Base-by-base conservation (phyloP, 352 stramenopile genomes). In the Phytophthora pinifolia region DNA sequence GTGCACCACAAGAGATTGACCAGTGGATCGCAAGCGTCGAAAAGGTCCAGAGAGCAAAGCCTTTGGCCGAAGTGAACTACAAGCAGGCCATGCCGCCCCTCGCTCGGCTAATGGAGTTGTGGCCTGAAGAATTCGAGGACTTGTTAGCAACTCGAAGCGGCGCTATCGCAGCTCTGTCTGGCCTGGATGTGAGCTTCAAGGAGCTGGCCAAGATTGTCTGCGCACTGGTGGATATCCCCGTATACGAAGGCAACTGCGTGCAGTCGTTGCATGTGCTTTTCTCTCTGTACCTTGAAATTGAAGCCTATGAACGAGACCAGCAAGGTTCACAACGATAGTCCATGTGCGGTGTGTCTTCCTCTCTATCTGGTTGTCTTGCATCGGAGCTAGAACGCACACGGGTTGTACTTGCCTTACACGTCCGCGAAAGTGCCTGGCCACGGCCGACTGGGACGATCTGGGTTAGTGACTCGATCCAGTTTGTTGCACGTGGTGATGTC, bases 241-340 rank as follows among this genome's bases (percentile, higher is more conserved):
- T 98, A 18, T 86, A 96, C 64, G 59, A 75, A 46, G 64, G 62
- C 1, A 73, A 80, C n/a, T 62, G 89, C 20, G 59, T 97, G 45
- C 79, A 98, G 57, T 94, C 83, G 33, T 72, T 98, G 22, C 92
- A 98, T 71, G 52, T 94, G 3, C 67, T 98, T 17, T 98, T 98
- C 36, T 91, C 82, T 7, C 60, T 98, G 22, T 98, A 92, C 55
- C 54, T 77, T 44, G 86, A 96, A 59, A 89, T 94, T 15, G 51
- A 79, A 29, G 35, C 44, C 34, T 84, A 86, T 62, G 74, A 89
- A 61, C 73, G 65, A 57, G 65, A 85, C 62, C 37, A 57, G 22
- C 49, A 61, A 54, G 33, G 39, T 67, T 62, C 30, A 52, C 45
- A 67, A 62, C 59, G 52, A 62, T 67, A 67, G 45, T 9, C 45